Conservation (phyloP, 148 eudicot genomes). For the Heliamphora exappendiculata region DNA sequence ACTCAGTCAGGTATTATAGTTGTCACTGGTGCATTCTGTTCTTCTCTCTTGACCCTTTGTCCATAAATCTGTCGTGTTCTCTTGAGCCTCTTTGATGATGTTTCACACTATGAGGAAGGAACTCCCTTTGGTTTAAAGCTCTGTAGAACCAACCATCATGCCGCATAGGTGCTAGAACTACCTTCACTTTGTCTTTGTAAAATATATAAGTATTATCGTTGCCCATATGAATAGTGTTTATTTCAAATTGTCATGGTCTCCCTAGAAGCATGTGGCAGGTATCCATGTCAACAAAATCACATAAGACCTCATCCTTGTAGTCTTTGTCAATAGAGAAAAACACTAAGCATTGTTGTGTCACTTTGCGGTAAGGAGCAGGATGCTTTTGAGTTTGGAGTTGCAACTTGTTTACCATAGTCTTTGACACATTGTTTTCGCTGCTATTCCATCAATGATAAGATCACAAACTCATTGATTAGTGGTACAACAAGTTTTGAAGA, state of each 20-base stretch:
- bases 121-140: no score
- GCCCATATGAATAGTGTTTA: not conserved
- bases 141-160: no score
- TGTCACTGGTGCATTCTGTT: no score
- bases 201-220: not conserved
- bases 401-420: not conserved
- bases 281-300: no score
- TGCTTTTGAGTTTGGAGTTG: not conserved
- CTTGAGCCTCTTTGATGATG: no score
- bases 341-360: not conserved
- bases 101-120: no score
- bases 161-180: not conserved
- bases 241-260: no score
- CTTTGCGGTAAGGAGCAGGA: not conserved
- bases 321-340: not conserved
- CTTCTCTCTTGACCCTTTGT: not conserved
- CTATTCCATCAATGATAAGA: not conserved
- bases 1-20: not conserved
- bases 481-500: not conserved
- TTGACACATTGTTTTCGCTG: not conserved
- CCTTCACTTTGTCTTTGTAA: not conserved
- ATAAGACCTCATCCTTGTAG: no score
- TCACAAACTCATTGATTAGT: not conserved
- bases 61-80: no score
- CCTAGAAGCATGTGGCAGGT: no score